These are phyloP conservation scores for Lipomyces spencermartinsiae DNA, from an alignment of 805 yeast species.

Conservation along the genomic window DNA sequence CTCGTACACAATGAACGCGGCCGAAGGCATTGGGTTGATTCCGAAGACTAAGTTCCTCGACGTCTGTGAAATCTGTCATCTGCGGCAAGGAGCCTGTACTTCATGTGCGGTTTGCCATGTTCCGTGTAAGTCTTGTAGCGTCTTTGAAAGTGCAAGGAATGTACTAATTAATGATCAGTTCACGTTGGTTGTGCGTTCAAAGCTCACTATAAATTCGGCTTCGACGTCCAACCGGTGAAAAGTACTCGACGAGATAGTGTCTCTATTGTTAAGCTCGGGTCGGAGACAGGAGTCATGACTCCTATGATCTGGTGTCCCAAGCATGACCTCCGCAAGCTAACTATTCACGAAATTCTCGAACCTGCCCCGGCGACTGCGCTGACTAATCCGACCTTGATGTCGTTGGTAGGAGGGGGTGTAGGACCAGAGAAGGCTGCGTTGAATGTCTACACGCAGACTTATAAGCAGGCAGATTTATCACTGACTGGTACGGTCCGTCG, in stretches of 20 bases:
- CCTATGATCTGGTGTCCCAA: constrained; percentile 45
- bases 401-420: constrained; percentile 14
- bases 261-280: constrained; percentile 36
- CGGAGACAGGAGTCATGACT: constrained; percentile 39
- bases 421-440: constrained; percentile 41
- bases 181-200: constrained; percentile 68
- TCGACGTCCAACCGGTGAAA: constrained; percentile 49
- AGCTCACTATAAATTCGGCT: constrained; percentile 59
- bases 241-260: constrained; percentile 41
- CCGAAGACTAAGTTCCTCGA: constrained; percentile 46
- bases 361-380: constrained; percentile 9
- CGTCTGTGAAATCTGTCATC: constrained; percentile 50
- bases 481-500: constrained; percentile 32
- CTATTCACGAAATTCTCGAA: constrained; percentile 40
- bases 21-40: constrained; percentile 49
- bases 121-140: constrained; percentile 25
- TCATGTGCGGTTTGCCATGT: constrained; percentile 56
- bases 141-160: background rate
- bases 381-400: background rate
- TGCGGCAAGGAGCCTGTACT: constrained; percentile 56
- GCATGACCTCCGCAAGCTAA: constrained; percentile 39
- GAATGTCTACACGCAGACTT: constrained; percentile 43
- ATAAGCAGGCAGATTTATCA: constrained; percentile 41
- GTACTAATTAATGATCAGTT: constrained; percentile 27
- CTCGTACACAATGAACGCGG: constrained; percentile 54